Evolutionary conservation across 768 basidiomycete species (phyloP).

Genomic region (Mycena kentingensis): DNA sequence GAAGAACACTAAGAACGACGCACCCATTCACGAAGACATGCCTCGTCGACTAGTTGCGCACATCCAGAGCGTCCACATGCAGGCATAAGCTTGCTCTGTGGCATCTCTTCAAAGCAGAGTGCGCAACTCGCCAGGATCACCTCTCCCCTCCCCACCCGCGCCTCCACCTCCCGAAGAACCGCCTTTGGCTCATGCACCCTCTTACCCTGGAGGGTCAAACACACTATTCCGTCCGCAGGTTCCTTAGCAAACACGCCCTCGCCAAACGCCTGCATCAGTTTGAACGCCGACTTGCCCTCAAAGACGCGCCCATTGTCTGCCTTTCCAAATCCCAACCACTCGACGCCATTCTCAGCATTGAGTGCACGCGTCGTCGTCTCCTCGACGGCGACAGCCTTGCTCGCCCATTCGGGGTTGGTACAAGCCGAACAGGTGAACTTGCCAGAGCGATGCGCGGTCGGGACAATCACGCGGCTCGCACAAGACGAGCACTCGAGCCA

Average conservation of each 20-base stretch:
- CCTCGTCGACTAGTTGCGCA: constrained; percentile 26
- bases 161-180: constrained; percentile 17
- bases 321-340: constrained; percentile 27
- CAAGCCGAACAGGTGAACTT: constrained; percentile 26
- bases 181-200: constrained; percentile 12
- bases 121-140: constrained; percentile 27
- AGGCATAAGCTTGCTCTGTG: constrained; percentile 23
- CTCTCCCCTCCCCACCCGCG: constrained; percentile 25
- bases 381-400: constrained; percentile 7
- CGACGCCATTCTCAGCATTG: constrained; percentile 24
- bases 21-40: constrained; percentile 30
- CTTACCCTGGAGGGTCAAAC: constrained; percentile 17
- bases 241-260: constrained; percentile 16
- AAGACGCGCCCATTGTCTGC: constrained; percentile 13
- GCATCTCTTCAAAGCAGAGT: constrained; percentile 31
- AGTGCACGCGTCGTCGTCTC: constrained; percentile 23
- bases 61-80: constrained; percentile 32
- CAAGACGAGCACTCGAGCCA: constrained; percentile 28
- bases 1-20: neutral
- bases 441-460: constrained; percentile 12
- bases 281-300: constrained; percentile 29
- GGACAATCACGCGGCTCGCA: constrained; percentile 29
- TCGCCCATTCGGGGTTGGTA: constrained; percentile 9
- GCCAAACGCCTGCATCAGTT: constrained; percentile 28
- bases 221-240: neutral